Evolutionary conservation across 352 stramenopile genomes (phyloP).

Genomic region (Phytophthora pisi): DNA sequence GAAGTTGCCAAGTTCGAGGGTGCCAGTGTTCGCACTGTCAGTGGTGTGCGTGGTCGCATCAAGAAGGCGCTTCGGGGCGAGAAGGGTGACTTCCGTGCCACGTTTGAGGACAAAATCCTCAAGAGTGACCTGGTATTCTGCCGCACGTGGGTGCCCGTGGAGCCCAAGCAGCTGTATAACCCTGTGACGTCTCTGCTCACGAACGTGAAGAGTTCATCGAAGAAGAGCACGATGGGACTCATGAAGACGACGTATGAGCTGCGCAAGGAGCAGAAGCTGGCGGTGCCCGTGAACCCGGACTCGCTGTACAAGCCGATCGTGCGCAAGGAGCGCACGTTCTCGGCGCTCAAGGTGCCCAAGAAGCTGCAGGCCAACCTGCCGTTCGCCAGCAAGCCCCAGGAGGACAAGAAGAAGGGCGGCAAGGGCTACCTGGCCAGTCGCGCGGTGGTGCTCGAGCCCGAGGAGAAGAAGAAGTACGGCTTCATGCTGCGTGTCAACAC

Average conservation of each 20-base stretch:
- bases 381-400: conserved; percentile 98
- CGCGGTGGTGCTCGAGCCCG: conserved; percentile 94
- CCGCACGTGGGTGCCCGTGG: conserved; percentile 98
- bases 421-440: conserved; percentile 91
- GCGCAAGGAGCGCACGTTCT: conserved; percentile 93
- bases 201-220: conserved; percentile 51
- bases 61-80: conserved; percentile 96
- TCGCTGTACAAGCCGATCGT: conserved; percentile 99
- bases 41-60: conserved; percentile 97
- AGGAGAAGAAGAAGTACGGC: conserved; percentile 97
- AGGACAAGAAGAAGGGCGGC: conserved; percentile 85
- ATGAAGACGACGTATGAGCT: conserved; percentile 98
- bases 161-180: conserved; percentile 99
- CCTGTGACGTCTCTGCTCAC: conserved; percentile 91
- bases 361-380: conserved; percentile 97
- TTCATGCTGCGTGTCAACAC: conserved; percentile 98
- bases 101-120: conserved; percentile 99
- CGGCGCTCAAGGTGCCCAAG: conserved; percentile 94
- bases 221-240: conserved; percentile 56
- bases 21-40: conserved; percentile 97
- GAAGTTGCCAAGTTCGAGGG: conserved; percentile 98
- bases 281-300: conserved; percentile 97
- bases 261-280: conserved; percentile 93
- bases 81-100: conserved; percentile 97
- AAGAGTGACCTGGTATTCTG: conserved; percentile 99